Conservation (phyloP, 2,329 filamentous ascomycete species). For the Phyllosticta citribraziliensis region DNA sequence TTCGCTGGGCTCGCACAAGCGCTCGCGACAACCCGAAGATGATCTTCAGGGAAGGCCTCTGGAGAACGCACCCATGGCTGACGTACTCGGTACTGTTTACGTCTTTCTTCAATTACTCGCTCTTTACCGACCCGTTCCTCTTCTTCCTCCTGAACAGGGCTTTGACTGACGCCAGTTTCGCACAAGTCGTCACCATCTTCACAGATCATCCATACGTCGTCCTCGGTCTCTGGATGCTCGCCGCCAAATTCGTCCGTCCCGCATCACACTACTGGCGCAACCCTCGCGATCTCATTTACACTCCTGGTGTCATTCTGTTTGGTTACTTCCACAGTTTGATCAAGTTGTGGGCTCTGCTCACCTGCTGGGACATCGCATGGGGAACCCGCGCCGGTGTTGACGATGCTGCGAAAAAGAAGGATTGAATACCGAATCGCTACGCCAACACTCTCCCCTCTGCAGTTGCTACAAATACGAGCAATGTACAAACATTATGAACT, state of each 20-base stretch:
- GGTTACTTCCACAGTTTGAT: conserved; percentile 49
- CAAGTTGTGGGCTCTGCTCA: conserved; percentile 47
- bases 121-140: conserved; percentile 42
- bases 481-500: too few relatives aligned
- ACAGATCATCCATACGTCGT: conserved; percentile 13
- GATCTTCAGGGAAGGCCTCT: conserved; percentile 29
- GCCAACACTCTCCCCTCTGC: too few relatives aligned
- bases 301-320: conserved; percentile 44
- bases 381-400: conserved; percentile 10
- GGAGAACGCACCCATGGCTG: conserved; percentile 40
- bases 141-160: conserved; percentile 23
- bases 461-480: too few relatives aligned
- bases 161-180: conserved; percentile 10
- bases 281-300: conserved; percentile 42
- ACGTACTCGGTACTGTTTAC: conserved; percentile 48
- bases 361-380: conserved; percentile 21
- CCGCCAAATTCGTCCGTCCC: conserved; percentile 50
- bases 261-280: conserved; percentile 42
- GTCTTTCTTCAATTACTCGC: conserved; percentile 46
- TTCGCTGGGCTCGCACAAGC: conserved; percentile 16
- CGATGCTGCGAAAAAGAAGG: neutral
- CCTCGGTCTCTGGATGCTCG: conserved; percentile 39
- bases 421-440: too few relatives aligned
- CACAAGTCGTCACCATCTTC: conserved; percentile 11
- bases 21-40: conserved; percentile 13